A percentile compares a stretch with the other conserved stretches of the same genome.
Evolutionary conservation across 2,329 filamentous ascomycete species (phyloP).

Genomic region (Biscogniauxia mediterranea): DNA sequence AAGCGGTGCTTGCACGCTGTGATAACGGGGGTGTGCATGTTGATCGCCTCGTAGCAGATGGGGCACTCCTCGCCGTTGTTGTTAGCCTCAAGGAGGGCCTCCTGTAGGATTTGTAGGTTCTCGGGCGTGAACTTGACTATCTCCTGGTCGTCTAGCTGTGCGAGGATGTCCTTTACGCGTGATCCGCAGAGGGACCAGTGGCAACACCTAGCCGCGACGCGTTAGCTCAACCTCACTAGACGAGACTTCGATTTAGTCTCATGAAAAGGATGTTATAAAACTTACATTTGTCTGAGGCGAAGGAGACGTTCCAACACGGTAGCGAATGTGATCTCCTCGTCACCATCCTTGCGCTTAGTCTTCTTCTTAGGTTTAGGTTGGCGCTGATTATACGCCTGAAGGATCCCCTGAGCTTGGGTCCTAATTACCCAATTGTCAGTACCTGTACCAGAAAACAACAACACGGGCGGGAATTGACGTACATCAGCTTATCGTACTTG

Average conservation of each 20-base stretch:
- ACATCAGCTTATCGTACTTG: conserved; percentile 74
- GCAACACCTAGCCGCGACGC: conserved; percentile 58
- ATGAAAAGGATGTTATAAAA: not conserved
- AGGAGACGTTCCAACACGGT: conserved; percentile 78
- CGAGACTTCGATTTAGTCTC: conserved; percentile 14
- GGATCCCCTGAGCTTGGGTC: conserved; percentile 70
- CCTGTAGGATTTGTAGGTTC: conserved; percentile 70
- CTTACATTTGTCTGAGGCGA: conserved; percentile 71
- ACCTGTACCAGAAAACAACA: not conserved
- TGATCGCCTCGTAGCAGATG: conserved; percentile 73
- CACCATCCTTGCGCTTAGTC: conserved; percentile 9
- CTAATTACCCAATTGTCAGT: conserved; percentile 38
- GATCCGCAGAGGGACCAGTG: conserved; percentile 82
- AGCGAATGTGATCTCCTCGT: conserved; percentile 59
- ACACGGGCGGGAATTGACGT: conserved; percentile 32
- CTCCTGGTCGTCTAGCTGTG: conserved; percentile 64
- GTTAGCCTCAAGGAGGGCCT: conserved; percentile 72
- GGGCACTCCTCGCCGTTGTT: conserved; percentile 81
- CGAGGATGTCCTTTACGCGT: conserved; percentile 70
- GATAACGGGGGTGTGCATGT: conserved; percentile 65
- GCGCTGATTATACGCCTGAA: conserved; percentile 57
- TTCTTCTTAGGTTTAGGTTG: conserved; percentile 29
- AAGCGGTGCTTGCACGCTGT: conserved; percentile 83
- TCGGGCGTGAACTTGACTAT: conserved; percentile 69
- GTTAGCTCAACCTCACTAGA: conserved; percentile 5